Conservation (phyloP, 352 stramenopile genomes). For the Aphanomyces cochlioides region DNA sequence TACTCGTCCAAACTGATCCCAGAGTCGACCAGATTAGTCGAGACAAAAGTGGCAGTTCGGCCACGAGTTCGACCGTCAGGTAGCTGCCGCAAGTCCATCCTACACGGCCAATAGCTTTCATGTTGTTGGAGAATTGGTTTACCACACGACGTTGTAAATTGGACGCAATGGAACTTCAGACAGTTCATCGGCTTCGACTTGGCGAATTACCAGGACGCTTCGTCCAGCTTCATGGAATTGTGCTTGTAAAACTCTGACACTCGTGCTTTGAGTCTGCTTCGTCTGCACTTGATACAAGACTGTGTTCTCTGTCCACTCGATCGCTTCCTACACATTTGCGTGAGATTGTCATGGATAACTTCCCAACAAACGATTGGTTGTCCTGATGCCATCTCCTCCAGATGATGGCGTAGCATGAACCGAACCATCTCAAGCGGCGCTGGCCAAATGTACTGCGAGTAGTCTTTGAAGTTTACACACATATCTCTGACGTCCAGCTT, state of each 20-base stretch:
- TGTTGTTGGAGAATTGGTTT: not conserved
- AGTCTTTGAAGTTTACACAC: not conserved
- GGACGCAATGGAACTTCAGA: not conserved
- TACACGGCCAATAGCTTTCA: too few relatives aligned
- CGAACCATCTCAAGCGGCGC: not conserved
- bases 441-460: constrained; percentile 1
- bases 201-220: not conserved
- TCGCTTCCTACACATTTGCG: not conserved
- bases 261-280: not conserved
- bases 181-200: not conserved
- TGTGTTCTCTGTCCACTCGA: constrained; percentile 3
- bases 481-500: not conserved
- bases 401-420: constrained; percentile 1
- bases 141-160: not conserved
- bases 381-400: not conserved
- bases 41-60: too few relatives aligned
- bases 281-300: not conserved
- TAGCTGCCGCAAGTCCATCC: too few relatives aligned
- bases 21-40: too few relatives aligned
- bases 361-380: not conserved
- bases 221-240: constrained; percentile 1
- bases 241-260: not conserved
- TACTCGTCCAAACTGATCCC: too few relatives aligned
- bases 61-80: too few relatives aligned
- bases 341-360: not conserved